Base-by-base conservation (phyloP, 2,329 filamentous ascomycete genomes). In the Scolecobasidium constrictum region DNA sequence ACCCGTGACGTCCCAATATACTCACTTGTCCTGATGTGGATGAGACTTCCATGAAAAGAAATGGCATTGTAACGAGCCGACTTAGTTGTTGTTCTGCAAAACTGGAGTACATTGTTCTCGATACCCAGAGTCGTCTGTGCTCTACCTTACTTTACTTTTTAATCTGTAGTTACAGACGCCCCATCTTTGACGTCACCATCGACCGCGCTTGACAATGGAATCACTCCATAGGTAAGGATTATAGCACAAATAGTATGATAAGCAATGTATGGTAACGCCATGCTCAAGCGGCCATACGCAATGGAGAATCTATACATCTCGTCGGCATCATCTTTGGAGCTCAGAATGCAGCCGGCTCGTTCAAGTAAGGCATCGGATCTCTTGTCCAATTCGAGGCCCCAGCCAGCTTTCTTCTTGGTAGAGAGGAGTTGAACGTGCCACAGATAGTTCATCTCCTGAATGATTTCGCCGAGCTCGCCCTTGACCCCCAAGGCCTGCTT, bases 181-280 rank as follows among this genome's bases (percentile, higher is more conserved):
- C n/a, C n/a, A n/a, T n/a, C 26, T 31, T 9, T 31, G 9, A 31
- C 26, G 9, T 31, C 26, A 31, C 26, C 26, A 31, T 31, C 9
- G 9, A 31, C 26, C n/a, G 9, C 26, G 9, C 9, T n/a, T 31
- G 26, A n/a, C 26, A 31, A 31, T n/a, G 36, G 36, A 19, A 38
- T 22, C 17, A 21, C 36, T 19, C 21, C 36, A 19, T 17, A 38
- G n/a, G 36, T 21, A 13, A 38, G 18, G 21, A 38, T 38, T 13
- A 38, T 38, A 38, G 36, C 36, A 20, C 21, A n/a, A 9, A 38
- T n/a, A n/a, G 36, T 38, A 22, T 38, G 36, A 19, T 38, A 38
- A 18, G 36, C 36, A 20, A 38, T 38, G 21, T 38, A 38, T 7
- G 36, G 36, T 22, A 38, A 21, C n/a, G 17, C 17, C 36, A 38